Evolutionary conservation across 495 filamentous ascomycete genomes (phyloP).

Genomic region (Aspergillus conjunctus): DNA sequence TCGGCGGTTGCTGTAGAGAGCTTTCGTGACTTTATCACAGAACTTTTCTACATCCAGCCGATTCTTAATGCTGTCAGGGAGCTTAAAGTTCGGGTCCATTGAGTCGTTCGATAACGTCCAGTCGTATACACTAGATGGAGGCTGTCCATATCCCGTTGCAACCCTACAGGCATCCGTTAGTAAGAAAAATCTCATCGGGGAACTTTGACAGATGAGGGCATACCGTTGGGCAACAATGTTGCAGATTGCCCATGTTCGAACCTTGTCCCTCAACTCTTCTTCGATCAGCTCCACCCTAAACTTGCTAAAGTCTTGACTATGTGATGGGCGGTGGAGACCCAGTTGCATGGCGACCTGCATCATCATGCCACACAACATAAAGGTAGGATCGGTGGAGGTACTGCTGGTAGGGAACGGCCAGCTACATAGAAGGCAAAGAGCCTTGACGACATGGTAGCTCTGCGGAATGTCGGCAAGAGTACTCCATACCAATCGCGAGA

Average conservation of each 20-base stretch:
- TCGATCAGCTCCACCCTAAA: constrained; percentile 80
- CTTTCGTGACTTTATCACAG: constrained; percentile 81
- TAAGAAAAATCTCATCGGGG: neutral
- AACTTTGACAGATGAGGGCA: constrained; percentile 14
- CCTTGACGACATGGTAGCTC: constrained; percentile 89
- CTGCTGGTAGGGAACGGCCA: constrained; percentile 90
- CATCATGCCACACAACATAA: constrained; percentile 89
- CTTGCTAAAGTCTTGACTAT: constrained; percentile 87
- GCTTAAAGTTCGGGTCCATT: constrained; percentile 63
- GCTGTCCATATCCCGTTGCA: constrained; percentile 88
- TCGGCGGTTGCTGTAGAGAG: constrained; percentile 77
- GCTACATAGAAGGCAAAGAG: constrained; percentile 82
- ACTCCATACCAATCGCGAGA: constrained; percentile 77
- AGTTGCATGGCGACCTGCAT: constrained; percentile 91
- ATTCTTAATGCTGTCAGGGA: constrained; percentile 66
- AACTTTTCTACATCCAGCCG: constrained; percentile 80
- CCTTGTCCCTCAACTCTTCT: constrained; percentile 81
- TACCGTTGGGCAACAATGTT: constrained; percentile 89
- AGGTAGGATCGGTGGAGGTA: constrained; percentile 83
- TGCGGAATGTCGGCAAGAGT: constrained; percentile 81
- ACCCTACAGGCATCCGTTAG: constrained; percentile 52
- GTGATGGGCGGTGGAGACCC: constrained; percentile 84
- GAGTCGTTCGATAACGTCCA: constrained; percentile 73
- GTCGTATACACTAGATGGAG: constrained; percentile 84
- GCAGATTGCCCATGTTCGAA: constrained; percentile 88